Percentiles rank a stretch among this genome's conserved stretches.
phyloP scores from a whole-genome alignment of 768 basidiomycete species.

The Trametes cingulata region DNA sequence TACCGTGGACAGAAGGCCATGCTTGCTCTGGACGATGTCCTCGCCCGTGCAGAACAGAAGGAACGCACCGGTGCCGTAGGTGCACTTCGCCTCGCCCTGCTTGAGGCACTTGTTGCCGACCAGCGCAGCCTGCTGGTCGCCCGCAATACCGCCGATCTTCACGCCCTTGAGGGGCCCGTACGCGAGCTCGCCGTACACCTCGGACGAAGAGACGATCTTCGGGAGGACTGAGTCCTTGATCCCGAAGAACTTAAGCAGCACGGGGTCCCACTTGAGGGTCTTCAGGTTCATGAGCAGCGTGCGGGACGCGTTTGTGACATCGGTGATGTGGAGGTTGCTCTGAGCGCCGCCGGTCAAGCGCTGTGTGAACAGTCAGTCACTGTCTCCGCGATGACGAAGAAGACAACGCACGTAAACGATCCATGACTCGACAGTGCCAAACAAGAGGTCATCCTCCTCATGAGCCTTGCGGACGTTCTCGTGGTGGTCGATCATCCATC shows the following conservation, averaged over 20 bases:
- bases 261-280: conserved; percentile 81
- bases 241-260: conserved; percentile 85
- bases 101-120: conserved; percentile 93
- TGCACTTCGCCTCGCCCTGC: conserved; percentile 96
- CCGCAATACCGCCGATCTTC: conserved; percentile 89
- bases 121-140: conserved; percentile 98
- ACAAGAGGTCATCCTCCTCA: conserved; percentile 75
- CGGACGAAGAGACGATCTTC: conserved; percentile 84
- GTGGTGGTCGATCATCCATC: conserved; percentile 95
- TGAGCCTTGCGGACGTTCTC: conserved; percentile 76
- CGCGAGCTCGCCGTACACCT: conserved; percentile 83
- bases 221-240: conserved; percentile 79
- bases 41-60: conserved; percentile 91
- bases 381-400: neutral
- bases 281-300: conserved; percentile 87
- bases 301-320: conserved; percentile 95
- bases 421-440: conserved; percentile 98
- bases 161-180: conserved; percentile 69
- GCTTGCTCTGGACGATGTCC: conserved; percentile 80
- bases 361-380: conserved; percentile 37
- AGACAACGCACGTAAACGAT: conserved; percentile 70
- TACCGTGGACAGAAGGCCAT: conserved; percentile 90
- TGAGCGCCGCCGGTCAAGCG: conserved; percentile 81
- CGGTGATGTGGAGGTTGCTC: conserved; percentile 77
- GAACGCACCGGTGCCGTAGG: conserved; percentile 97